These are phyloP conservation scores for Pichia sp. DNA, from an alignment of 1,139 yeast genomes.

Conservation along the genomic window DNA sequence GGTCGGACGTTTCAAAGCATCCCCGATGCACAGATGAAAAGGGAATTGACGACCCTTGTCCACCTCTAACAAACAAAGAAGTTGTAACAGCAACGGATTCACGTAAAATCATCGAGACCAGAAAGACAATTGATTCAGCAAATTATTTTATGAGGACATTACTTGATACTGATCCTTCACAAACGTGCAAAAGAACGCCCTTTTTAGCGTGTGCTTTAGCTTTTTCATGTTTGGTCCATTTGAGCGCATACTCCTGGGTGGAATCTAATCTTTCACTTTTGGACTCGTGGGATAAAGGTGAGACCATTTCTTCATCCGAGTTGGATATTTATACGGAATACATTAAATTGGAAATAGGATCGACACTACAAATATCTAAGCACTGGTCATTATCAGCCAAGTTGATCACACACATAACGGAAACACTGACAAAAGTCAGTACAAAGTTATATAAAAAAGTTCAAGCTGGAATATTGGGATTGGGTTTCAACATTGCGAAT, in stretches of 20 bases:
- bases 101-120: conserved; percentile 38
- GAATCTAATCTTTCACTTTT: conserved; percentile 24
- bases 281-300: conserved; percentile 10
- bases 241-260: conserved; percentile 43
- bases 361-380: conserved; percentile 37
- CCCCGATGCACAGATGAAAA: conserved; percentile 31
- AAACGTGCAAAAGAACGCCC: conserved; percentile 37
- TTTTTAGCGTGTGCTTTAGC: conserved; percentile 44
- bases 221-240: conserved; percentile 39
- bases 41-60: conserved; percentile 17
- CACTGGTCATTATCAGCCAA: conserved; percentile 44
- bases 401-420: conserved; percentile 36
- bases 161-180: conserved; percentile 37
- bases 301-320: conserved; percentile 26
- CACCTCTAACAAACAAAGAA: conserved; percentile 22
- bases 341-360: conserved; percentile 38
- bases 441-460: conserved; percentile 22
- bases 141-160: conserved; percentile 37
- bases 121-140: conserved; percentile 45
- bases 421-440: conserved; percentile 26
- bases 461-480: conserved; percentile 21
- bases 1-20: conserved; percentile 36
- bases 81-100: conserved; percentile 25
- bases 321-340: conserved; percentile 37
- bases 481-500: conserved; percentile 7